These are phyloP conservation scores for Sanghuangporus baumii DNA, from an alignment of 1,284 basidiomycete genomes.

Conservation along the genomic window DNA sequence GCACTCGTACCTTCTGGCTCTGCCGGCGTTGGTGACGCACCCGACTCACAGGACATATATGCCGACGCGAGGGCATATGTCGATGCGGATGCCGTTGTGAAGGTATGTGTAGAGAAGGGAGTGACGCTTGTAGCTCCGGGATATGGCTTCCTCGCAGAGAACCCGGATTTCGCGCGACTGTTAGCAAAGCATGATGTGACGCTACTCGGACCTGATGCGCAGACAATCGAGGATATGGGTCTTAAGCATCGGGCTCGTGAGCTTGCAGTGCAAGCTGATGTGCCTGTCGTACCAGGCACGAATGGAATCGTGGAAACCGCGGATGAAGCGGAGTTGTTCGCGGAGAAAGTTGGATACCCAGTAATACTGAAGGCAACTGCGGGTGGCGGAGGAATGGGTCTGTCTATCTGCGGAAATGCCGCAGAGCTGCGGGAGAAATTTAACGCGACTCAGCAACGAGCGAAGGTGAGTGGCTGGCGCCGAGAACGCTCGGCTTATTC, in stretches of 20 bases:
- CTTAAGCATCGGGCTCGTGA: slow-evolving; percentile 56
- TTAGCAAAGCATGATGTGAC: slow-evolving; percentile 46
- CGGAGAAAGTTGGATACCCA: slow-evolving; percentile 47
- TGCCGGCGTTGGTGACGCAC: background rate
- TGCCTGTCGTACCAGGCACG: slow-evolving; percentile 56
- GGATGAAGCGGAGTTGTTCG: slow-evolving; percentile 40
- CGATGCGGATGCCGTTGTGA: slow-evolving; percentile 35
- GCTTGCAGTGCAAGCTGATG: slow-evolving; percentile 42
- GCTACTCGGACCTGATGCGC: slow-evolving; percentile 56
- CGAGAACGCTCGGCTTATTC: background rate
- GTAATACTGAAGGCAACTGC: slow-evolving; percentile 67
- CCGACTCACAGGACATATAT: slow-evolving; percentile 13
- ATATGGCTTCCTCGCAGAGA: slow-evolving; percentile 67
- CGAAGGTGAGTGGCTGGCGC: slow-evolving; percentile 35
- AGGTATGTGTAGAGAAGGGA: slow-evolving; percentile 36
- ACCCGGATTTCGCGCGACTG: slow-evolving; percentile 47
- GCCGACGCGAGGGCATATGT: slow-evolving; percentile 41
- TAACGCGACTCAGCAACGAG: slow-evolving; percentile 35
- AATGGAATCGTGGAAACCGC: slow-evolving; percentile 38
- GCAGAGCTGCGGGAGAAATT: slow-evolving; percentile 37
- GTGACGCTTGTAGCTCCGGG: slow-evolving; percentile 61
- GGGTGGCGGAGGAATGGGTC: slow-evolving; percentile 71
- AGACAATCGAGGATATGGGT: slow-evolving; percentile 52
- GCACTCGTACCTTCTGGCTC: slow-evolving; percentile 24
- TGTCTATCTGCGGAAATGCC: slow-evolving; percentile 49